Conservation (phyloP, 225 moss, liverwort and hornwort species). For the Pleurozium schreberi region DNA sequence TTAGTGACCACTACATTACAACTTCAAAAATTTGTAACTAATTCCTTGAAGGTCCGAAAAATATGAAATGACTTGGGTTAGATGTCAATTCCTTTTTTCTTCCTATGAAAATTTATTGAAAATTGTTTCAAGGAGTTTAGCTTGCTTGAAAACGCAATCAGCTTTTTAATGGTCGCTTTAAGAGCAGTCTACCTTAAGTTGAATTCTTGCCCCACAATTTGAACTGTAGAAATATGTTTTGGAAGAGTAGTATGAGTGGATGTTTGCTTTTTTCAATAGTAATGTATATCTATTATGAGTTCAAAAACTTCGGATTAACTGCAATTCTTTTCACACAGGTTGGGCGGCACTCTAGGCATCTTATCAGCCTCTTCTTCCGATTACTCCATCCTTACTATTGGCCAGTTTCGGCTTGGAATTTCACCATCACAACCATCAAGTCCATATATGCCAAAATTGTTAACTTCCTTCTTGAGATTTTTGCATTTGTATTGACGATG, state of each 20-base stretch:
- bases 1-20: too few relatives aligned
- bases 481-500: constrained; percentile 18
- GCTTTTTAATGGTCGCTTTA: too few relatives aligned
- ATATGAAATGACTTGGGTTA: too few relatives aligned
- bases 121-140: too few relatives aligned
- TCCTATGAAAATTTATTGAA: too few relatives aligned
- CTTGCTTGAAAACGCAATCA: too few relatives aligned
- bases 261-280: background rate
- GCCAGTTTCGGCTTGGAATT: constrained; percentile 77
- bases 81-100: too few relatives aligned
- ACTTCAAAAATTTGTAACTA: too few relatives aligned
- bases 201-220: background rate
- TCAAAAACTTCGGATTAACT: background rate
- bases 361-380: constrained; percentile 86
- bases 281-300: background rate
- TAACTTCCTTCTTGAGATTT: constrained; percentile 9
- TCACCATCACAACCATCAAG: constrained; percentile 37
- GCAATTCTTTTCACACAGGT: constrained; percentile 28
- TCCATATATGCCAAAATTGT: constrained; percentile 9
- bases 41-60: too few relatives aligned
- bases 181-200: too few relatives aligned
- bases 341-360: constrained; percentile 68
- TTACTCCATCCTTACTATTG: constrained; percentile 90
- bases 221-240: background rate
- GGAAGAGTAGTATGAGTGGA: background rate